A percentile compares a stretch with the other conserved stretches of the same genome.
Evolutionary conservation across 106 monocot species (phyloP).

Genomic region (Platanthera guangdongensis): DNA sequence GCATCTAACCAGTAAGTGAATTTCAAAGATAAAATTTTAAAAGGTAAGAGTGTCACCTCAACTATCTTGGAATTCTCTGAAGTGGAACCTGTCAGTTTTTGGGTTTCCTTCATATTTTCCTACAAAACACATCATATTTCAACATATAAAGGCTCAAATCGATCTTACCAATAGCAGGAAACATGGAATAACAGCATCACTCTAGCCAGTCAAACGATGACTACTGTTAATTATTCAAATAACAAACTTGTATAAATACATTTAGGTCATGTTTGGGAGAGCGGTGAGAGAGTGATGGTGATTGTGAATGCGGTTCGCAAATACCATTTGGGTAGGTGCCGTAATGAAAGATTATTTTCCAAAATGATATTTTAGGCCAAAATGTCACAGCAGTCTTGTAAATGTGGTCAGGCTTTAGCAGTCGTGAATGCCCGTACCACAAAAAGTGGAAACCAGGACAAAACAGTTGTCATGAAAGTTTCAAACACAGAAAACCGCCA

Average conservation of each 20-base stretch:
- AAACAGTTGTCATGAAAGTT: too few species aligned
- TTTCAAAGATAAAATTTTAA: background rate
- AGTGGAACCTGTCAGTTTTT: conserved; percentile 9
- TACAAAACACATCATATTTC: conserved; percentile 19
- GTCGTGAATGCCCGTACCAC: background rate
- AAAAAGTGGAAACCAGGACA: too few species aligned
- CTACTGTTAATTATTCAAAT: background rate
- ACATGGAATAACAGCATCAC: background rate
- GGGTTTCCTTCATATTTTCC: conserved; percentile 26
- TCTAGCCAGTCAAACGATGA: background rate
- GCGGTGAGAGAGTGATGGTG: too few species aligned
- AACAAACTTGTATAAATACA: background rate
- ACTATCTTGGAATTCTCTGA: conserved; percentile 26
- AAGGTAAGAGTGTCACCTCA: conserved; percentile 34
- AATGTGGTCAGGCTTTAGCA: background rate
- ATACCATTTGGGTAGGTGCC: too few species aligned
- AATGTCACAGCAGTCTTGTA: too few species aligned
- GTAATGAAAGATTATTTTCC: too few species aligned
- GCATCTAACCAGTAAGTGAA: background rate
- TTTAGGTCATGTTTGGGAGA: background rate
- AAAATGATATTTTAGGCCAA: too few species aligned
- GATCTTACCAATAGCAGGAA: background rate
- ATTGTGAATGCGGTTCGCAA: too few species aligned
- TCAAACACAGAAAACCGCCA: too few species aligned
- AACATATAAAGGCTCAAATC: background rate